Evolutionary conservation across 176 grass and related monocot genomes (phyloP).

Genomic region (Paspalum vaginatum): DNA sequence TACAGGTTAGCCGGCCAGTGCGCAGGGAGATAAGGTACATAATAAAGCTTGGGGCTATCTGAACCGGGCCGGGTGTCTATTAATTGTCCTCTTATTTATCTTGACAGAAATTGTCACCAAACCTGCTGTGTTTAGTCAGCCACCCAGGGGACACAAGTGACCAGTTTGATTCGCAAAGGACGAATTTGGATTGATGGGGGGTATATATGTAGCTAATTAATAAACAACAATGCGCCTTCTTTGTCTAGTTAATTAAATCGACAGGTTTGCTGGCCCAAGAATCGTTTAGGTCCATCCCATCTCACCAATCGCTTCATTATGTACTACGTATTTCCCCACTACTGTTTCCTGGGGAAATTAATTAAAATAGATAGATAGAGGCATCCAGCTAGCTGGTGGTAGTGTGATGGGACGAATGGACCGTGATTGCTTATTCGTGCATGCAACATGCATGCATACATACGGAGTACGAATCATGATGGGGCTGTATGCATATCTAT

Average conservation of each 20-base stretch:
- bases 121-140: not conserved
- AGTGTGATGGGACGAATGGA: not conserved
- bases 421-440: constrained; percentile 9
- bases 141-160: too few species aligned
- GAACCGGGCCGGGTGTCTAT: not conserved
- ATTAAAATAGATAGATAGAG: not conserved
- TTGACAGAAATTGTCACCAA: not conserved
- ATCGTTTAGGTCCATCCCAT: constrained; percentile 17
- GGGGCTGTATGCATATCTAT: not conserved
- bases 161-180: too few species aligned
- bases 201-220: too few species aligned
- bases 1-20: too few species aligned
- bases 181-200: too few species aligned
- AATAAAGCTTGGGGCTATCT: not conserved
- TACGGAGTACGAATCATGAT: not conserved
- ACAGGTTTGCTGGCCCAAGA: too few species aligned
- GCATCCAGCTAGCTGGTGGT: constrained; percentile 25
- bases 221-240: not conserved
- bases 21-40: too few species aligned
- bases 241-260: not conserved
- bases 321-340: too few species aligned
- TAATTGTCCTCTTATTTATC: not conserved
- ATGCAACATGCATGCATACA: not conserved
- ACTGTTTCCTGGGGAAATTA: not conserved
- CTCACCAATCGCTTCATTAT: not conserved